phyloP scores from a whole-genome alignment of 2,329 filamentous ascomycete species.

The Emmonsiellopsis sp. region DNA sequence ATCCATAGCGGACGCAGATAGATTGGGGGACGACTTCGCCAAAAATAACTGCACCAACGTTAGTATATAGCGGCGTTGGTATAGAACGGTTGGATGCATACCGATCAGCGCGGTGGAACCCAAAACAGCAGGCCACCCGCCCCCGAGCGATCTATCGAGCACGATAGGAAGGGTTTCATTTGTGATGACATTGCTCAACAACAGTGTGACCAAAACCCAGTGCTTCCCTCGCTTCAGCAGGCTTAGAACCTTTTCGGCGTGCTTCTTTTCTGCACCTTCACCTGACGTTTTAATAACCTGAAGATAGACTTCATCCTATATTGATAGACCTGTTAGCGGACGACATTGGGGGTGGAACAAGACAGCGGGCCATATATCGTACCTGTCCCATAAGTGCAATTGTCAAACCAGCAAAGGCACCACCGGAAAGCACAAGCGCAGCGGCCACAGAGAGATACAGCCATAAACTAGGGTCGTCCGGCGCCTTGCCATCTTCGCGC shows the following conservation, averaged over 20 bases:
- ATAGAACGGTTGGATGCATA: conserved; percentile 36
- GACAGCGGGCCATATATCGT: conserved; percentile 4
- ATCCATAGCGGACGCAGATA: conserved; percentile 88
- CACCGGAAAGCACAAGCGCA: conserved; percentile 74
- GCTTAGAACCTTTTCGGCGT: conserved; percentile 71
- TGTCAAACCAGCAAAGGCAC: conserved; percentile 89
- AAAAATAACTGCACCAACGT: conserved; percentile 67
- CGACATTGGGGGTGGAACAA: neutral
- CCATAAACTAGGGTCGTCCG: conserved; percentile 61
- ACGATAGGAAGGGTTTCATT: conserved; percentile 96
- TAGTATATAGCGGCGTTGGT: neutral
- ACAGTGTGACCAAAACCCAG: conserved; percentile 91
- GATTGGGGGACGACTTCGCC: conserved; percentile 95
- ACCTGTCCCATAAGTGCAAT: conserved; percentile 55
- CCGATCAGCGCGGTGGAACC: conserved; percentile 91
- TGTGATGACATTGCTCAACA: conserved; percentile 94
- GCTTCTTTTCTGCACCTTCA: conserved; percentile 74
- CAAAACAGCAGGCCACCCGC: conserved; percentile 87
- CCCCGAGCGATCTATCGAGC: conserved; percentile 84
- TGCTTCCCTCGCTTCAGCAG: conserved; percentile 86
- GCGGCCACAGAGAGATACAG: conserved; percentile 71
- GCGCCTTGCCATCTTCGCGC: conserved; percentile 39
- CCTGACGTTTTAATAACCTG: conserved; percentile 86
- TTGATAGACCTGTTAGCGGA: neutral
- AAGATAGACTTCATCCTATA: conserved; percentile 86